These are phyloP conservation scores for Phytophthora macrochlamydospora DNA, from an alignment of 352 stramenopile species.

Conservation along the genomic window DNA sequence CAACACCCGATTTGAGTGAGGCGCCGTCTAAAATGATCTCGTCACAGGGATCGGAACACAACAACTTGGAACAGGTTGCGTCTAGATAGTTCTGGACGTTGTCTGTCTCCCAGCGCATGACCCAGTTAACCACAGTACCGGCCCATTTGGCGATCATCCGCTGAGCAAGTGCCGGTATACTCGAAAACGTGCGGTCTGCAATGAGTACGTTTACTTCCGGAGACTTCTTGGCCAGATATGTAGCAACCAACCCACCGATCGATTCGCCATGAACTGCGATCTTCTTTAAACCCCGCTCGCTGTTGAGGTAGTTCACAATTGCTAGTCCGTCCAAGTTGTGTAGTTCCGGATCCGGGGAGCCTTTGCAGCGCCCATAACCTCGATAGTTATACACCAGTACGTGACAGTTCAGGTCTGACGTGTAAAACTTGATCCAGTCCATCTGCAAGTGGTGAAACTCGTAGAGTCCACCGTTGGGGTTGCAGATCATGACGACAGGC, in stretches of 20 bases:
- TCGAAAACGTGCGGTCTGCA: slow-evolving; percentile 84
- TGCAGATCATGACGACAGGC: slow-evolving; percentile 77
- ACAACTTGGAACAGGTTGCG: slow-evolving; percentile 74
- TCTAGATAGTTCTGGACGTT: slow-evolving; percentile 78
- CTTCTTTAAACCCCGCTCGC: slow-evolving; percentile 48
- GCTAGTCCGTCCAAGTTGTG: slow-evolving; percentile 78
- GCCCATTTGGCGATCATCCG: slow-evolving; percentile 81
- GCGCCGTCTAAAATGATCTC: slow-evolving; percentile 85
- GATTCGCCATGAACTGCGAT: slow-evolving; percentile 86
- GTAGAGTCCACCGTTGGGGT: slow-evolving; percentile 86
- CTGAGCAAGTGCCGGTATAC: slow-evolving; percentile 76
- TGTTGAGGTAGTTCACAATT: slow-evolving; percentile 75
- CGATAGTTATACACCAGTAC: slow-evolving; percentile 90
- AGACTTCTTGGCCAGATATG: slow-evolving; percentile 65
- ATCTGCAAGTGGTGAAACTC: slow-evolving; percentile 90
- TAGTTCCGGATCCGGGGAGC: slow-evolving; percentile 56
- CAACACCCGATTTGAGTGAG: slow-evolving; percentile 84
- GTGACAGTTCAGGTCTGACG: slow-evolving; percentile 65
- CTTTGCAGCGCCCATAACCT: slow-evolving; percentile 78
- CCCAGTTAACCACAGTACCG: slow-evolving; percentile 55
- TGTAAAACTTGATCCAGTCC: slow-evolving; percentile 91
- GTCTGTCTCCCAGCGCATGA: slow-evolving; percentile 86
- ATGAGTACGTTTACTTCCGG: slow-evolving; percentile 71
- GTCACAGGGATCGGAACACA: slow-evolving; percentile 84
- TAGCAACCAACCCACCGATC: slow-evolving; percentile 80